Conservation (phyloP, 352 stramenopile species). For the Globisporangium irregulare region DNA sequence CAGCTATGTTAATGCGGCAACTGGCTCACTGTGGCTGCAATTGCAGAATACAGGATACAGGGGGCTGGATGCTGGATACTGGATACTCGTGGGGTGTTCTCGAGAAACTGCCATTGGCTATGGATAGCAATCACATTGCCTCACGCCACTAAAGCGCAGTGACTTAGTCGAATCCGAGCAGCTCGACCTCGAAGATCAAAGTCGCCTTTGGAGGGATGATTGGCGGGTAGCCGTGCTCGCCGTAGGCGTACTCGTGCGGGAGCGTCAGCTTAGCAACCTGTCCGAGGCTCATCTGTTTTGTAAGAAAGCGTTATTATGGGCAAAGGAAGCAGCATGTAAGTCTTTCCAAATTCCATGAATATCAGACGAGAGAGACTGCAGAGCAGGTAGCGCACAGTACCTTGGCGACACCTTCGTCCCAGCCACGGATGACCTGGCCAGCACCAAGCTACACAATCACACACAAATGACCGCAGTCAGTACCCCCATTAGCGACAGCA, state of each 20-base stretch:
- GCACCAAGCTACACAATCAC: constrained; percentile 46
- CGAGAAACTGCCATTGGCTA: background rate
- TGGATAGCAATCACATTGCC: background rate
- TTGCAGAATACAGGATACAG: background rate
- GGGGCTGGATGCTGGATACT: background rate
- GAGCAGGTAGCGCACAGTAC: constrained; percentile 3
- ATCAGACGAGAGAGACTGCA: too few species aligned
- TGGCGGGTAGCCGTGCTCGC: constrained; percentile 82
- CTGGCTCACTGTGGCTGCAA: background rate
- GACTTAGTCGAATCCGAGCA: constrained; percentile 71
- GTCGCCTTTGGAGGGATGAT: constrained; percentile 91
- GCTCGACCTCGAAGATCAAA: constrained; percentile 93
- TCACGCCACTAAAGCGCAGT: background rate
- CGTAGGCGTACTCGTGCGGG: constrained; percentile 94
- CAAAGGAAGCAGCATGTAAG: background rate
- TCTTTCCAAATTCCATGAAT: too few species aligned
- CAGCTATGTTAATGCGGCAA: background rate
- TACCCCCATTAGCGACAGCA: background rate
- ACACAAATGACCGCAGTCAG: background rate
- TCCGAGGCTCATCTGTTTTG: constrained; percentile 82
- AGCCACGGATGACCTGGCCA: constrained; percentile 77
- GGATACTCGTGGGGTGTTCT: background rate
- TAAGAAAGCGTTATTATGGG: background rate
- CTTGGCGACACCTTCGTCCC: constrained; percentile 66
- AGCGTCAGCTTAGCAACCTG: constrained; percentile 93